These are phyloP conservation scores for Sporobolomyces roseus DNA, from an alignment of 768 basidiomycete species.

Conservation along the genomic window DNA sequence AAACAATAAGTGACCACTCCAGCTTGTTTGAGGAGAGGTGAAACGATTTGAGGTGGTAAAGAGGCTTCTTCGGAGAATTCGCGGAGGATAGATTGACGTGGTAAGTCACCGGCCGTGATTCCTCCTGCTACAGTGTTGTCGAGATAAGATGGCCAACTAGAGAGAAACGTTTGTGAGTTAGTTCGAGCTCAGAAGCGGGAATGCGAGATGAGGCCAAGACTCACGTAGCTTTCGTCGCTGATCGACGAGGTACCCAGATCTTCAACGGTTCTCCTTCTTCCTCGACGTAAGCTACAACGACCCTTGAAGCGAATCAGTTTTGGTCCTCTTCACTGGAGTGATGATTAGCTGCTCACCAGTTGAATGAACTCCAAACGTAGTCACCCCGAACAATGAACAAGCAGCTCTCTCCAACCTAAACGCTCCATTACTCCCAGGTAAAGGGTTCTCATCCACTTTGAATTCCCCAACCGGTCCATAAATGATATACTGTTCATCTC, in stretches of 20 bases:
- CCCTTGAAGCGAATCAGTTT: background rate
- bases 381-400: constrained; percentile 78
- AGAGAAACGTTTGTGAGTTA: background rate
- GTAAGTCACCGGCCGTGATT: constrained; percentile 70
- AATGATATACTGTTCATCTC: constrained; percentile 70
- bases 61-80: constrained; percentile 93
- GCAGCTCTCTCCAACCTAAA: constrained; percentile 89
- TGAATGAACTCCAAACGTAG: constrained; percentile 91
- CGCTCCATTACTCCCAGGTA: constrained; percentile 59
- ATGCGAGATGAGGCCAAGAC: constrained; percentile 44
- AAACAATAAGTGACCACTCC: constrained; percentile 81
- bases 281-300: constrained; percentile 35
- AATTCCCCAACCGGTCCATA: constrained; percentile 54
- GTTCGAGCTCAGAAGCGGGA: background rate
- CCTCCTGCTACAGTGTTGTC: constrained; percentile 88
- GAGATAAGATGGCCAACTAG: constrained; percentile 74
- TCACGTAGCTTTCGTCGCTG: constrained; percentile 82
- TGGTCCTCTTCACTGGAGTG: background rate
- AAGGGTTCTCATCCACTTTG: constrained; percentile 56
- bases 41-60: constrained; percentile 63
- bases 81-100: constrained; percentile 74
- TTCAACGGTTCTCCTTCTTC: constrained; percentile 60
- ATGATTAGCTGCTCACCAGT: constrained; percentile 50
- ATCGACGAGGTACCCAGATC: constrained; percentile 84
- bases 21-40: constrained; percentile 58